Percentiles rank a stretch among this genome's conserved stretches.
These are phyloP conservation scores for Naganishia liquefaciens DNA, from an alignment of 1,284 basidiomycete genomes.

Conservation along the genomic window DNA sequence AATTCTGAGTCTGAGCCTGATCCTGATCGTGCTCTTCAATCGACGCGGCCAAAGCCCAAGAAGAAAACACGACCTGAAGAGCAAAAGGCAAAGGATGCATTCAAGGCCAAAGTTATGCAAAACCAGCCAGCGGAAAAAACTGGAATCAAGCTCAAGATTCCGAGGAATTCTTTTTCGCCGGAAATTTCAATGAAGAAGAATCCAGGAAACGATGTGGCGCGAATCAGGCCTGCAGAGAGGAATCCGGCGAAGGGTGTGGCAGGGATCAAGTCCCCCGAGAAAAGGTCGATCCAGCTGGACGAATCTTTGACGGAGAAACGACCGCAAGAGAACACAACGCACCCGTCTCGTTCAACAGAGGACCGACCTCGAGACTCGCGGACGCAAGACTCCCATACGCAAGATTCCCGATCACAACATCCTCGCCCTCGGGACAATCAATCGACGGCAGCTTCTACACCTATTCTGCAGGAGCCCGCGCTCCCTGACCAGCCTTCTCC, in stretches of 20 bases:
- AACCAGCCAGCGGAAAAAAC: slow-evolving; percentile 2
- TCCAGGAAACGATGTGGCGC: background rate
- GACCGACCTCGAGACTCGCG: background rate
- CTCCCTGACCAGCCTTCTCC: background rate
- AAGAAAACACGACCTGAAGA: background rate
- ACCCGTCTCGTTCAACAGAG: background rate
- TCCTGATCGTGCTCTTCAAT: background rate
- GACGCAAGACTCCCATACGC: background rate
- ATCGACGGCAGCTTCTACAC: too few species aligned
- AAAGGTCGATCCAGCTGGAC: background rate
- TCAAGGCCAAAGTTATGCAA: slow-evolving; percentile 10
- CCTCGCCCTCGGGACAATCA: too few species aligned
- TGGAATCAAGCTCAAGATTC: slow-evolving; percentile 26
- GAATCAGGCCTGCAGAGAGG: slow-evolving; percentile 2
- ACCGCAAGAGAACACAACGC: too few species aligned
- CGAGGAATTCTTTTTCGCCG: background rate
- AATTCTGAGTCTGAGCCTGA: too few species aligned
- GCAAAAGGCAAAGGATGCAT: slow-evolving; percentile 11
- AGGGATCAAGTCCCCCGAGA: background rate
- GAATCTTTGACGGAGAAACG: background rate
- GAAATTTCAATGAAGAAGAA: slow-evolving; percentile 4
- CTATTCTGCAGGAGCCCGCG: background rate
- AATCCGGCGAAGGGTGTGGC: background rate
- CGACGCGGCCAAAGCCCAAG: background rate
- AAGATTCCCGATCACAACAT: too few species aligned